A percentile compares a stretch with the other conserved stretches of the same genome.
phyloP scores from a whole-genome alignment of 768 basidiomycete genomes.

The Suillus decipiens region DNA sequence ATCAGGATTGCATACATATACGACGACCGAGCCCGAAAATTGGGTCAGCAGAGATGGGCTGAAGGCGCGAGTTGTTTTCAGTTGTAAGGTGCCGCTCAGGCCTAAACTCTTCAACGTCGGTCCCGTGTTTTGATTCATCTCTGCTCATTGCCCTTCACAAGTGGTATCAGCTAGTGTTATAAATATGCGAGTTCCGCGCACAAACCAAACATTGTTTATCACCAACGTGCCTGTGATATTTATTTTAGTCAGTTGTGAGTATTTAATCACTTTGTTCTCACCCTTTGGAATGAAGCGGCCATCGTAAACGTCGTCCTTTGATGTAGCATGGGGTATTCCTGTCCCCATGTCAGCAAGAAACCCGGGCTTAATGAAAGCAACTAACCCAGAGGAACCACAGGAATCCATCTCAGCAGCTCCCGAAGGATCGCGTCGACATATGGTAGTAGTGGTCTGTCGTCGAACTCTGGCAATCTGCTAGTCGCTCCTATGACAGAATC shows the following conservation, averaged over 20 bases:
- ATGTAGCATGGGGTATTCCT: slow-evolving; percentile 29
- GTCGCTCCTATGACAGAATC: slow-evolving; percentile 27
- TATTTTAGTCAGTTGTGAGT: not conserved
- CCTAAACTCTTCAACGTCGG: slow-evolving; percentile 25
- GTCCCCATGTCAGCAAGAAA: not conserved
- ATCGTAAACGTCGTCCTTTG: slow-evolving; percentile 27
- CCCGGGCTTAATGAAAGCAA: not conserved
- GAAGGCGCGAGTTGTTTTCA: not conserved
- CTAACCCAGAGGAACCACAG: slow-evolving; percentile 27
- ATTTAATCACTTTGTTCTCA: not conserved
- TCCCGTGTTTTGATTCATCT: slow-evolving; percentile 18
- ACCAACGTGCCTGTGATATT: slow-evolving; percentile 28
- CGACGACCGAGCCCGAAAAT: slow-evolving; percentile 29
- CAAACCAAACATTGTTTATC: slow-evolving; percentile 38
- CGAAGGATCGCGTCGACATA: slow-evolving; percentile 44
- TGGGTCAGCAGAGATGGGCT: slow-evolving; percentile 19
- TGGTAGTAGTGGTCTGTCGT: slow-evolving; percentile 33
- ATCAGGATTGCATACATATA: slow-evolving; percentile 20
- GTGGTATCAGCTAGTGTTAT: not conserved
- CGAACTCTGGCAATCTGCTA: slow-evolving; percentile 26
- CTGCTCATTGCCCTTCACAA: slow-evolving; percentile 25
- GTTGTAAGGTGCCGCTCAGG: slow-evolving; percentile 28
- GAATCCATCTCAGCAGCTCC: slow-evolving; percentile 34
- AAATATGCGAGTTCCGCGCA: not conserved
- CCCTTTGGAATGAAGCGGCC: slow-evolving; percentile 46